Evolutionary conservation across 75 land plant species (phyloP).

Genomic region (Cupressus sempervirens): DNA sequence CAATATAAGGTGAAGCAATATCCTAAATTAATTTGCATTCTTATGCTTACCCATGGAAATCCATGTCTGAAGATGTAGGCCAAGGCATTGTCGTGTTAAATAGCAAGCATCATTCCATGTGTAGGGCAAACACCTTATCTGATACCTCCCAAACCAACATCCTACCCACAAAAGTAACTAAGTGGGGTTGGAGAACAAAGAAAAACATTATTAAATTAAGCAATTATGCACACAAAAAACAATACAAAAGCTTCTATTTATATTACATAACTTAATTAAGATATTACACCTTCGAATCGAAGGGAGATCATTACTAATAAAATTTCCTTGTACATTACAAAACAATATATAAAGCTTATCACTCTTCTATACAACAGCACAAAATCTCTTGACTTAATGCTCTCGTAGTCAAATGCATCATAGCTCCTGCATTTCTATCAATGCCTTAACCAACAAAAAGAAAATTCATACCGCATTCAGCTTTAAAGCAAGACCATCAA

Average conservation of each 20-base stretch:
- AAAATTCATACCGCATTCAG: not conserved
- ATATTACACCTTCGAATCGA: not conserved
- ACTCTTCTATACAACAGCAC: not conserved
- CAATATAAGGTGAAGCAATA: not conserved
- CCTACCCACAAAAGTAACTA: conserved; percentile 70
- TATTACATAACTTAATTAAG: not conserved
- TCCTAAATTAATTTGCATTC: not conserved
- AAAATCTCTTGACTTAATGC: not conserved
- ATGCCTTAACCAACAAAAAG: not conserved
- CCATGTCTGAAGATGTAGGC: conserved; percentile 59
- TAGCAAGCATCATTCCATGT: conserved; percentile 95
- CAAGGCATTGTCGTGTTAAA: conserved; percentile 57
- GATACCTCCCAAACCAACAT: conserved; percentile 83
- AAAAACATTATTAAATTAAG: not conserved
- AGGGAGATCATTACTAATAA: not conserved
- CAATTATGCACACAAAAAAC: not conserved
- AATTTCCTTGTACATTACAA: not conserved
- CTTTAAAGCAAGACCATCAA: not conserved
- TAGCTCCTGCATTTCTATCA: not conserved
- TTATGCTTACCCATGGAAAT: conserved; percentile 49
- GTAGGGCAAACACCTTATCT: conserved; percentile 58
- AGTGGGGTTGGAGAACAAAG: not conserved
- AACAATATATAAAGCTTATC: not conserved
- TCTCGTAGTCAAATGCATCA: not conserved
- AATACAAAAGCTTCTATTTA: not conserved